Conservation (phyloP, 257 asterid species). For the Jaltomata sinuosa region DNA sequence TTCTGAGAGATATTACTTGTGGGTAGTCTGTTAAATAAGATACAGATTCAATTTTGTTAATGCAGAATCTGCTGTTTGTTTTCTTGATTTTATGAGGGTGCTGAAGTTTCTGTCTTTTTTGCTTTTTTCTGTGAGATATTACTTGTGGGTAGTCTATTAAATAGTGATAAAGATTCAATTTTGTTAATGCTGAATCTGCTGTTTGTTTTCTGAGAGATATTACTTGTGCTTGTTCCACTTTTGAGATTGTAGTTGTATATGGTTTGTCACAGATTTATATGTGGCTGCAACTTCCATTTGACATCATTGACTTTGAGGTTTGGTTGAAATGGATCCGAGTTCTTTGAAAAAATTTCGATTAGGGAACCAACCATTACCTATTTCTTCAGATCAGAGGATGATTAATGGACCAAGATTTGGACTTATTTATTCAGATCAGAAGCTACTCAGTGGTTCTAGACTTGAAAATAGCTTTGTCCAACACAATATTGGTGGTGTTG, state of each 20-base stretch:
- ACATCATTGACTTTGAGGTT: not conserved
- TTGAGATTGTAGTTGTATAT: not conserved
- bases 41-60: not conserved
- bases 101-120: not conserved
- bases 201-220: not conserved
- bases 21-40: not conserved
- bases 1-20: not conserved
- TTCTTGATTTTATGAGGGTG: not conserved
- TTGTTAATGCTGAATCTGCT: not conserved
- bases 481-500: not conserved
- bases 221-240: not conserved
- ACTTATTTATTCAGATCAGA: constrained; percentile 23
- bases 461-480: not conserved
- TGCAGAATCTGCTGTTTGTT: not conserved
- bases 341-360: constrained; percentile 24
- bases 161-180: not conserved
- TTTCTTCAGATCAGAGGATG: constrained; percentile 10
- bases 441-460: constrained; percentile 10
- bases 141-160: not conserved
- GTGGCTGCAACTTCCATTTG: not conserved
- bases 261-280: not conserved
- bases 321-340: constrained; percentile 48
- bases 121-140: not conserved
- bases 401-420: constrained; percentile 18
- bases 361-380: constrained; percentile 26